Evolutionary conservation across 179 eudicot species (phyloP), one percentile per base, ranked within the genome.

Genomic region (Carnegiea gigantea): DNA sequence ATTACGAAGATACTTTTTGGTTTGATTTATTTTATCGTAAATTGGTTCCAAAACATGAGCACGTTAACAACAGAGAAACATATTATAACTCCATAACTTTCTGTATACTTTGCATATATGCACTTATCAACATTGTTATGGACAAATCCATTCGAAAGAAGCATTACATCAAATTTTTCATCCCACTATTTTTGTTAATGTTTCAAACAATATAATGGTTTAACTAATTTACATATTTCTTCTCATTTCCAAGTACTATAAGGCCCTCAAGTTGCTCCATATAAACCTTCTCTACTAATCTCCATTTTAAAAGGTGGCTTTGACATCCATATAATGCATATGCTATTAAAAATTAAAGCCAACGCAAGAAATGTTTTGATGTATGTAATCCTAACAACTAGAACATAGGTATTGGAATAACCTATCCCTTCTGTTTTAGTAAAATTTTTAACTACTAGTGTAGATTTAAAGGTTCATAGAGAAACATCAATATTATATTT

Each of bases 321-420:
- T 78, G 20, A 40, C 73, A 38, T 78, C 80, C 73, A 78, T 62
- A 43, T 78, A 36, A 43, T 78, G 80, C 40, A 78, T 24, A 15
- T 62, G 28, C 5, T 43, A 43, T 64, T 78, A 65, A 21, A 65
- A 0, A 78, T 12, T 6, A 38, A 62, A 36, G 80, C 21, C 1
- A 57, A 38, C 13, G 68, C 9, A 1, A 53, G 54, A 18, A 77
- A 49, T 9, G 30, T 30, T 77, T 51, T 53, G 4, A 78, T 65
- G 18, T 18, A 38, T 20, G 80, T 62, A 2, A 78, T 36, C 17
- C 60, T 64, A 8, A 15, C 33, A 8, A 62, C 73, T 15, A 2
- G 57, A 30, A 53, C 23, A 78, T 78, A 64, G 0, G 73, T 43
- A 24, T 65, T 73, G 43, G 60, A 78, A 21, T 78, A 62, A 64